Percentiles rank a stretch among this genome's conserved stretches.
Evolutionary conservation across 208 protist genomes (phyloP).

Genomic region (Naegleria lovaniensis): DNA sequence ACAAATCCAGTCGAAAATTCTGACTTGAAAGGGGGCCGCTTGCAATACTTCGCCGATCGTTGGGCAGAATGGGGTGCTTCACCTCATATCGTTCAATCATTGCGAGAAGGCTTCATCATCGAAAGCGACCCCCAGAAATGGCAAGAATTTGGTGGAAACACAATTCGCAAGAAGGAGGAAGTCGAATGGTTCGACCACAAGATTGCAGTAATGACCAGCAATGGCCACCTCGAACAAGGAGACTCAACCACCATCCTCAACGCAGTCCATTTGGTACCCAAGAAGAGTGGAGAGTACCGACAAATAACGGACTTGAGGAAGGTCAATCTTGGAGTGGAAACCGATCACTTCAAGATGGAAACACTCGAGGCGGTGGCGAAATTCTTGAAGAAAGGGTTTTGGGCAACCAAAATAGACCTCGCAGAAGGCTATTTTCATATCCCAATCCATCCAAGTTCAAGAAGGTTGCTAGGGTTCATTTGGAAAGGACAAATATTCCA

Average conservation of each 20-base stretch:
- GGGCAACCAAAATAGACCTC: neutral
- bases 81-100: neutral
- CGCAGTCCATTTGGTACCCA: neutral
- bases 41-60: too few relatives aligned
- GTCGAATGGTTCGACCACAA: too few relatives aligned
- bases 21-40: too few relatives aligned
- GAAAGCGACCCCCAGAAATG: neutral
- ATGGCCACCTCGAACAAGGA: too few relatives aligned
- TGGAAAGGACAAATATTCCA: too few relatives aligned
- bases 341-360: too few relatives aligned
- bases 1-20: too few relatives aligned
- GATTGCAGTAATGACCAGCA: too few relatives aligned
- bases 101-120: neutral
- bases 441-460: too few relatives aligned
- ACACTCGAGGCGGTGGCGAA: neutral
- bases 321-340: neutral
- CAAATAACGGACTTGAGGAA: neutral
- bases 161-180: too few relatives aligned
- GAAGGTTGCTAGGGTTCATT: too few relatives aligned
- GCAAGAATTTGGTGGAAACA: neutral
- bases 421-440: neutral
- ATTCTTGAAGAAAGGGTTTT: neutral
- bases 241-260: neutral
- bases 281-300: neutral
- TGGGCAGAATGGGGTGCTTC: neutral